Evolutionary conservation across 441 rosid genomes (phyloP).

Genomic region (Breynia disticha): DNA sequence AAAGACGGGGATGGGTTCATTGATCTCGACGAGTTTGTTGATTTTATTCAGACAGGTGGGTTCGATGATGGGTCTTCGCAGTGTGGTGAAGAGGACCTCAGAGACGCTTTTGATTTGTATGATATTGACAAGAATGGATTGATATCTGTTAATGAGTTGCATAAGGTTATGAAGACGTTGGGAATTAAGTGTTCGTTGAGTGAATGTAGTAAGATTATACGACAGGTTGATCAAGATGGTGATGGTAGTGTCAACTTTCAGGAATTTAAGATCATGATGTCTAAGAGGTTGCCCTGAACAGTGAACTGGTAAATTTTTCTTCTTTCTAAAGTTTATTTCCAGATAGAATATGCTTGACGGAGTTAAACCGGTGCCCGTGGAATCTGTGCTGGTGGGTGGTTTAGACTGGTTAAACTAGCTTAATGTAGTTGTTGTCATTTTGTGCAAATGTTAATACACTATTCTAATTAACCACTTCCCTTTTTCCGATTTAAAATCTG

Average conservation of each 20-base stretch:
- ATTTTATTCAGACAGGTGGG: constrained; percentile 30
- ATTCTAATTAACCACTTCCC: no score
- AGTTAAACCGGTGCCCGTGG: no score
- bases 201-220: constrained; percentile 75
- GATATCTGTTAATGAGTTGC: constrained; percentile 62
- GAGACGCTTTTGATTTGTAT: constrained; percentile 70
- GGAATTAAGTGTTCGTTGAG: constrained; percentile 52
- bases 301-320: no score
- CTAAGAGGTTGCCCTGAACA: constrained; percentile 14
- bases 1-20: constrained; percentile 73
- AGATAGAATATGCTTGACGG: no score
- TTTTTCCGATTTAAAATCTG: no score
- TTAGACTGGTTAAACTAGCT: no score
- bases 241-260: constrained; percentile 77
- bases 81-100: constrained; percentile 34
- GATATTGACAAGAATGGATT: constrained; percentile 68
- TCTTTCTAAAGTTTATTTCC: no score
- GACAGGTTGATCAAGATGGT: constrained; percentile 72
- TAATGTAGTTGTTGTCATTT: no score
- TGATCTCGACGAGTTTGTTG: constrained; percentile 63
- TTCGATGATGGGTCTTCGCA: constrained; percentile 9
- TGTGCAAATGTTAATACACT: no score
- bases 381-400: no score
- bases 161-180: constrained; percentile 54
- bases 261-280: constrained; percentile 92